A percentile compares a stretch with the other conserved stretches of the same genome.
These are phyloP conservation scores for Isoetes taiwanensis DNA, from an alignment of 75 land plant species.

Conservation along the genomic window DNA sequence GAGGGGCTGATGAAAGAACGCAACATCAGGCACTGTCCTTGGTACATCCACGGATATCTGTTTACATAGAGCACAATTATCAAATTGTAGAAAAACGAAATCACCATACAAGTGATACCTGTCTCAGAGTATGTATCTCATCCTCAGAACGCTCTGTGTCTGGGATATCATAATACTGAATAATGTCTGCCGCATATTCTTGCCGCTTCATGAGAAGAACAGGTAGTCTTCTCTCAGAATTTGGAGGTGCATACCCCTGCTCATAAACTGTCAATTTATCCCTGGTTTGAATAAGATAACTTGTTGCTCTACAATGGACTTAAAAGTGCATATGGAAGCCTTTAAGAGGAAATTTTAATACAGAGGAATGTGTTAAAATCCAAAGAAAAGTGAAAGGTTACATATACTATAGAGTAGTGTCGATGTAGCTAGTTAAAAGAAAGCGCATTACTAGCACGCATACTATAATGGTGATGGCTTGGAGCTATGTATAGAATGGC, in stretches of 20 bases:
- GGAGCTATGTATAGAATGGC: no score
- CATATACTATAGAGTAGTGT: no score
- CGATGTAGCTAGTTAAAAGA: no score
- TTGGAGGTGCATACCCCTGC: conserved; percentile 98
- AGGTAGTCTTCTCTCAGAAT: conserved; percentile 91
- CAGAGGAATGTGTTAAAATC: no score
- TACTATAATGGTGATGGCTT: no score
- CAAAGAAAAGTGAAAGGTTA: no score
- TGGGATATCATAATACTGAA: conserved; percentile 87
- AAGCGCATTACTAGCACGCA: no score
- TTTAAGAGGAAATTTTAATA: no score
- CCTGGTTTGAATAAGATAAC: no score
- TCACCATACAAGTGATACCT: conserved; percentile 32
- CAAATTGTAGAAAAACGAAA: neutral
- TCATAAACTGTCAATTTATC: no score
- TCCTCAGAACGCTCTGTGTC: conserved; percentile 84
- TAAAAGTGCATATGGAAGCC: no score
- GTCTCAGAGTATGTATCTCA: conserved; percentile 83
- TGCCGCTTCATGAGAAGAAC: conserved; percentile 71
- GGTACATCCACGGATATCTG: conserved; percentile 97
- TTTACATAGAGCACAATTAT: conserved; percentile 1
- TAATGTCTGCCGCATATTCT: conserved; percentile 83
- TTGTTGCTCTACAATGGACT: no score
- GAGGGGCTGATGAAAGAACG: conserved; percentile 76
- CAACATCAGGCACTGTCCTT: conserved; percentile 93